Evolutionary conservation across 257 asterid genomes (phyloP), one percentile per base, ranked within the genome.

Genomic region (Nicotiana attenuata): DNA sequence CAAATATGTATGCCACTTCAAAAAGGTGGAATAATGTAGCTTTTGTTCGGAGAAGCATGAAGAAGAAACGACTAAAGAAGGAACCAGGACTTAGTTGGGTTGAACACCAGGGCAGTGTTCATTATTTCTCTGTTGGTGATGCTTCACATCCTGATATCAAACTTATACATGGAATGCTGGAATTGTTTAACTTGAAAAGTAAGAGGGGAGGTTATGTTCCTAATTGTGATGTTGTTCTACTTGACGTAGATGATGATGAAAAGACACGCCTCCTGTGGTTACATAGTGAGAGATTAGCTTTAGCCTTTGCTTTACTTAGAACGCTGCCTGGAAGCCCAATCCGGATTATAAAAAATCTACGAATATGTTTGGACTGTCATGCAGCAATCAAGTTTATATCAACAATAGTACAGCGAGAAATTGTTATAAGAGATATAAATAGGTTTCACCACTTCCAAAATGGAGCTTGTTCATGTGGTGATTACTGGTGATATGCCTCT

Each of bases 11-110:
- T 66, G 98, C 99, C 76, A 90, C 85, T 60, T 88, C 92, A 26
- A 95, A 88, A 85, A 91, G 93, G 50, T 95, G 98, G 97, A 93
- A 91, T 73, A 85, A 86, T 65, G 99, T 92, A 35, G 91, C 92
- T 65, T 78, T 86, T 38, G 93, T 95, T 31, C 87, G 98, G 89
- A 93, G 90, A 89, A 88, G 84, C 64, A 91, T 93, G 98, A 92
- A 91, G 86, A 93, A 77, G 85, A 91, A 87, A 80, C 89, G 89
- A 41, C 93, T 93, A 26, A 95, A 90, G 90, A 93, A 93, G 84
- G 99, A 95, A 78, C 98, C 96, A 5, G 99, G 99, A 81, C 94
- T 91, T 81, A 95, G 99, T 82, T 95, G 99, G 99, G 86, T 95
- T 69, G 98, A 93, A 88, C 82, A 88, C 78, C 93, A 87, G 71